Percentiles rank a stretch among this genome's conserved stretches.
Evolutionary conservation across 306 rosid species (phyloP).

Genomic region (Corylus americana): DNA sequence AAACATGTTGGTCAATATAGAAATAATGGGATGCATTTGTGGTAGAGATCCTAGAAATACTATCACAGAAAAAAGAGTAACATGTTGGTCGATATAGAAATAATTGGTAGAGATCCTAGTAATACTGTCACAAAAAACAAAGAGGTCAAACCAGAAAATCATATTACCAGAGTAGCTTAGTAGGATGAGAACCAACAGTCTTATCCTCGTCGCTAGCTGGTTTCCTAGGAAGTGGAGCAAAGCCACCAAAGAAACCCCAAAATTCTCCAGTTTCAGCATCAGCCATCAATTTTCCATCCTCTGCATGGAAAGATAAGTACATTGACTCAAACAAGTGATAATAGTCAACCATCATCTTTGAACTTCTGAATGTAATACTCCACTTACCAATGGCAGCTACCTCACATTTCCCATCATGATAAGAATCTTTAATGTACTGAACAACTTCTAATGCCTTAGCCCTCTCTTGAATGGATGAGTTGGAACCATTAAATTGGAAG

Average conservation of each 20-base stretch:
- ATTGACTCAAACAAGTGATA: constrained; percentile 33
- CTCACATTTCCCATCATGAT: constrained; percentile 95
- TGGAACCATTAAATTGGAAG: constrained; percentile 93
- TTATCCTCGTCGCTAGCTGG: constrained; percentile 62
- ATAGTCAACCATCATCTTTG: constrained; percentile 20
- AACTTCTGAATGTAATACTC: constrained; percentile 19
- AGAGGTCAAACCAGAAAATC: constrained; percentile 22
- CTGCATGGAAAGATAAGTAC: constrained; percentile 46
- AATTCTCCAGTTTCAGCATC: constrained; percentile 96
- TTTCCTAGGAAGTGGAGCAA: constrained; percentile 97
- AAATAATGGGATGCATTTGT: constrained; percentile 4
- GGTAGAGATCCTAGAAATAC: constrained; percentile 9
- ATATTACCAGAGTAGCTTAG: constrained; percentile 75
- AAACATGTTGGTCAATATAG: constrained; percentile 9
- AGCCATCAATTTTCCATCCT: constrained; percentile 98
- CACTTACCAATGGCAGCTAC: constrained; percentile 92
- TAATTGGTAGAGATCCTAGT: constrained; percentile 5
- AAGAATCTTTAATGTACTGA: constrained; percentile 87
- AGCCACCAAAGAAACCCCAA: constrained; percentile 96
- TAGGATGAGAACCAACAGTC: constrained; percentile 55
- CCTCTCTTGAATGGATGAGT: constrained; percentile 96
- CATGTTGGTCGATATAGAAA: constrained; percentile 2
- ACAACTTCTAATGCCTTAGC: constrained; percentile 97
- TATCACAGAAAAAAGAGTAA: not conserved
- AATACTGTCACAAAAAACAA: constrained; percentile 16